These are phyloP conservation scores for Coemansia sp. DNA, from an alignment of 192 early-diverging fungal genomes.

Conservation along the genomic window DNA sequence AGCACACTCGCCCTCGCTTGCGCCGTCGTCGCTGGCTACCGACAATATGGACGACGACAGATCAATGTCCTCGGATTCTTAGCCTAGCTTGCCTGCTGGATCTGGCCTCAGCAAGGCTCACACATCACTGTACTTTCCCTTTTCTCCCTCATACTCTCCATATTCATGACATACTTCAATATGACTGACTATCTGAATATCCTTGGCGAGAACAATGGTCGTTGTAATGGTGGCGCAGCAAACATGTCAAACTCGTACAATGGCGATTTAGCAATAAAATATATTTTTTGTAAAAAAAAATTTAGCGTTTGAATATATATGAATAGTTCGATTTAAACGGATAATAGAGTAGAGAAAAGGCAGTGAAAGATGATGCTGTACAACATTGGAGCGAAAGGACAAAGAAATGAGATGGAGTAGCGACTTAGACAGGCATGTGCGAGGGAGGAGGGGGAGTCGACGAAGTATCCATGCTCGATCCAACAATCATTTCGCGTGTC, in stretches of 20 bases:
- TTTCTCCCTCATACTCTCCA: not conserved
- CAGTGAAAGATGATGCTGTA: conserved; percentile 20
- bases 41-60: conserved; percentile 12
- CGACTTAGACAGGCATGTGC: conserved; percentile 14
- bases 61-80: conserved; percentile 4
- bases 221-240: not conserved
- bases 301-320: too few species aligned
- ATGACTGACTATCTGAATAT: not conserved
- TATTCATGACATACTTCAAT: not conserved
- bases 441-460: conserved; percentile 25
- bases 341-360: conserved; percentile 7
- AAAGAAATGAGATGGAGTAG: not conserved
- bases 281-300: too few species aligned
- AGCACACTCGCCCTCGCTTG: conserved; percentile 3
- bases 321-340: too few species aligned
- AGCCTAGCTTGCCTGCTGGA: not conserved
- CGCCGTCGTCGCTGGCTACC: not conserved
- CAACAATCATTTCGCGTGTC: conserved; percentile 10
- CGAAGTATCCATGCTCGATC: conserved; percentile 20
- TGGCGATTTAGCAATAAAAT: too few species aligned
- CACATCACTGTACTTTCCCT: conserved; percentile 4
- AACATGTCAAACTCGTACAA: not conserved
- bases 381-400: conserved; percentile 23
- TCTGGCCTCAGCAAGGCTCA: not conserved
- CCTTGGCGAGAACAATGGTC: not conserved